A percentile compares a stretch with the other conserved stretches of the same genome.
These are phyloP conservation scores for Ascomycota sp. DNA, from an alignment of 2,329 filamentous ascomycete genomes.

Conservation along the genomic window DNA sequence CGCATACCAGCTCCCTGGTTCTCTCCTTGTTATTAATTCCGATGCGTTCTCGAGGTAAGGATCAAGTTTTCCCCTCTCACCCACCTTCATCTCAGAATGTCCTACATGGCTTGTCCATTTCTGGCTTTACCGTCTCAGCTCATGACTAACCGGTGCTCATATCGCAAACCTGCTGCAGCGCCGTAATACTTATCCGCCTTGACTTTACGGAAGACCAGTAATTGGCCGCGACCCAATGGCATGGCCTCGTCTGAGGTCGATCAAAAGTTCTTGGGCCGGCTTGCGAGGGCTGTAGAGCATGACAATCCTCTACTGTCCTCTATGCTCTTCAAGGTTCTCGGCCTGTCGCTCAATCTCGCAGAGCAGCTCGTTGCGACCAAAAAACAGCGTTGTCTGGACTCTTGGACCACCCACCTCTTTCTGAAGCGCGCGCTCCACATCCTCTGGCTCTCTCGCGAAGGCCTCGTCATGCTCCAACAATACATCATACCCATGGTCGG, in stretches of 20 bases:
- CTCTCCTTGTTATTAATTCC: too few species aligned
- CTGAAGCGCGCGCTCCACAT: slow-evolving; percentile 72
- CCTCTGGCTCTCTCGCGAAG: slow-evolving; percentile 84
- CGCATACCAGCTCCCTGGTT: too few species aligned
- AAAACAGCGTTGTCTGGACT: slow-evolving; percentile 62
- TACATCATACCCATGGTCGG: slow-evolving; percentile 71
- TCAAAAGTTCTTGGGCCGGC: slow-evolving; percentile 82
- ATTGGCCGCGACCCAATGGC: slow-evolving; percentile 4
- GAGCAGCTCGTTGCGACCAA: slow-evolving; percentile 63
- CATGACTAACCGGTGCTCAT: too few species aligned
- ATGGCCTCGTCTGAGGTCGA: slow-evolving; percentile 97
- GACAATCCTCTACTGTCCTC: slow-evolving; percentile 60
- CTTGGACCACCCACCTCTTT: slow-evolving; percentile 53
- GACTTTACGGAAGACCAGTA: neutral
- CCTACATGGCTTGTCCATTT: too few species aligned
- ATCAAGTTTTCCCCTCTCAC: too few species aligned
- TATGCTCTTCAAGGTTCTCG: slow-evolving; percentile 76
- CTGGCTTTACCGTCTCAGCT: too few species aligned
- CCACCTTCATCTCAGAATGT: too few species aligned
- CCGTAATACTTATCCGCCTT: neutral
- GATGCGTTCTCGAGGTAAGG: too few species aligned
- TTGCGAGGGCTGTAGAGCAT: slow-evolving; percentile 57
- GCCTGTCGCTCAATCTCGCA: slow-evolving; percentile 71
- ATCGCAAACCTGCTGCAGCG: too few species aligned
- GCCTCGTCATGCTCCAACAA: slow-evolving; percentile 64